Evolutionary conservation across 805 yeast species (phyloP), one percentile per base, ranked within the genome.

Genomic region (Kodamaea nitidulidarum): DNA sequence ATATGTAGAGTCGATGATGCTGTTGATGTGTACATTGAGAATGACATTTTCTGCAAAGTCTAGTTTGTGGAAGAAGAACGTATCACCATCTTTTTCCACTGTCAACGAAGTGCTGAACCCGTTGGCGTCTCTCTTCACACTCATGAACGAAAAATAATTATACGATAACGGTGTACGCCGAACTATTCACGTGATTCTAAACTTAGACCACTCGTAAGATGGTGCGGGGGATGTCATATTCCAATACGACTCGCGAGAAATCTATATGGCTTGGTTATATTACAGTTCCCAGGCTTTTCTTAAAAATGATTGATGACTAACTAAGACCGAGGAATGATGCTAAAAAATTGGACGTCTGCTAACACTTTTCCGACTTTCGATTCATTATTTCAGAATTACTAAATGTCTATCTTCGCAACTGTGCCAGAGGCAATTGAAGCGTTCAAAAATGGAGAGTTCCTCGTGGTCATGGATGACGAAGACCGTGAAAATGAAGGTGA

Each of bases 401-500:
- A 9, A 27, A 39, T 33, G 38, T 18, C 40, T 26, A 35, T 27
- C 24, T 43, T 45, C 32, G 37, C 44, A 11, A 29, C 42, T 8
- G 42, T 45, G 10, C 40, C 44, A 14, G 50, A 44, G 20, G 50
- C 50, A 11, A 40, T 47, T 9, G 50, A 47, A 18, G 50, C 50
- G 6, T 47, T 51, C 49, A 55, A 75, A 47, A 75, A 76, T 41
- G 95, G 95, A 21, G 85, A 88, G 60, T 88, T 91, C 54, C 71
- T 93, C 35, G 77, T 93, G 34, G 98, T 93, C n/a, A 84, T 93
- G 85, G 99, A 93, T 61, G 96, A 93, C 57, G 97, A 88, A 61
- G 76, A 76, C 56, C 80, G 99, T 51, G 99, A 93, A 62, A 93
- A 93, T 61, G 99, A 93, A 66, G 99, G 98, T 38, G 99, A 93